Percentiles rank a stretch among this genome's conserved stretches.
Conservation (phyloP, 192 early-diverging fungal genomes). For the Gaertneriomyces sp. region DNA sequence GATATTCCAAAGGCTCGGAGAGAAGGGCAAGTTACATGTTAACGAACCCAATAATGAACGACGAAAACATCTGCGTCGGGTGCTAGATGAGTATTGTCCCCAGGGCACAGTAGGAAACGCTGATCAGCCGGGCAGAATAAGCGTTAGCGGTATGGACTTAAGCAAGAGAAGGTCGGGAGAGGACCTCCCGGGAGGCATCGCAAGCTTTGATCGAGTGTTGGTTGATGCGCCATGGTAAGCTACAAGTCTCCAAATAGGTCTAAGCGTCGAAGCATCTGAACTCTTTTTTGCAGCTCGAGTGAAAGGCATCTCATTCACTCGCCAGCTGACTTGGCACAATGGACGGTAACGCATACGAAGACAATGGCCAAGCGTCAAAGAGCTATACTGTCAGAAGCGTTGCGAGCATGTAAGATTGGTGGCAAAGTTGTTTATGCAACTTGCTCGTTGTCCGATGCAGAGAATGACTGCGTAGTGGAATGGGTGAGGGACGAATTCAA, state of each 20-base stretch:
- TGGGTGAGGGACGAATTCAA: conserved; percentile 23
- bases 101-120: conserved; percentile 9
- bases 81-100: conserved; percentile 45
- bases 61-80: conserved; percentile 38
- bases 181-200: conserved; percentile 2
- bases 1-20: conserved; percentile 42
- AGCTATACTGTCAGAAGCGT: conserved; percentile 32
- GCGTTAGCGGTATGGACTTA: conserved; percentile 1
- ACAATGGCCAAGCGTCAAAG: conserved; percentile 40
- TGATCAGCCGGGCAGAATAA: background rate
- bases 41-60: conserved; percentile 46
- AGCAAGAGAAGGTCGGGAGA: background rate
- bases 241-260: background rate
- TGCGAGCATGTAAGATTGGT: conserved; percentile 32
- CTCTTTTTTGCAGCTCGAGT: conserved; percentile 29
- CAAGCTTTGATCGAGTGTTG: conserved; percentile 43
- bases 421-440: conserved; percentile 52
- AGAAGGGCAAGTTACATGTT: conserved; percentile 30
- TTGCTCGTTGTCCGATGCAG: conserved; percentile 46
- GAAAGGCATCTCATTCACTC: conserved; percentile 53
- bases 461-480: conserved; percentile 50
- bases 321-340: conserved; percentile 39
- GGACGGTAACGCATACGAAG: conserved; percentile 42
- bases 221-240: conserved; percentile 45
- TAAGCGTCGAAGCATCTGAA: background rate